phyloP scores from a whole-genome alignment of 768 basidiomycete genomes.

The Xerocomellus dryophilus region DNA sequence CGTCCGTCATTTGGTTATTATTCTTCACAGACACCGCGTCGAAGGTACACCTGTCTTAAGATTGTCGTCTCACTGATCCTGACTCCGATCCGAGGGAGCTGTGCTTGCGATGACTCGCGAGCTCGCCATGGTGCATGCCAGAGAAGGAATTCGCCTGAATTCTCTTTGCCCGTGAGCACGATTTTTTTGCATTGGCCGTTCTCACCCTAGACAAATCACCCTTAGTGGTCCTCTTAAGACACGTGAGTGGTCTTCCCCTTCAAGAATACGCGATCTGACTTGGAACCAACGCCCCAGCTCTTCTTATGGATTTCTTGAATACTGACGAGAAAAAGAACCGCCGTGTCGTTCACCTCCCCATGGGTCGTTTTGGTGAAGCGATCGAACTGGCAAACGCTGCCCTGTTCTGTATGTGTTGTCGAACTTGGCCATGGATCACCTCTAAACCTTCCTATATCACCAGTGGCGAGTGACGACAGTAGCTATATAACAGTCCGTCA shows the following conservation, averaged over 20 bases:
- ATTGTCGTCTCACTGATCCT: constrained; percentile 5
- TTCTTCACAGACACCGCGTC: constrained; percentile 78
- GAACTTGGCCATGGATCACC: constrained; percentile 1
- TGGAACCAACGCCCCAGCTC: constrained; percentile 47
- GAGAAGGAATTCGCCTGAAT: constrained; percentile 95
- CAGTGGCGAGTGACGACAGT: constrained; percentile 92
- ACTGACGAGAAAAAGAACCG: constrained; percentile 94
- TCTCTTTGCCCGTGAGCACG: constrained; percentile 86
- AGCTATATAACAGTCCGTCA: constrained; percentile 87
- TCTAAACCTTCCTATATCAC: constrained; percentile 1
- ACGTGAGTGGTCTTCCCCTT: constrained; percentile 50
- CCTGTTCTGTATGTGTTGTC: constrained; percentile 77
- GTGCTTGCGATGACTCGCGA: constrained; percentile 99
- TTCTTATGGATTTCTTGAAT: constrained; percentile 98
- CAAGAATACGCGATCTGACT: not conserved
- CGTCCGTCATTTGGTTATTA: not conserved
- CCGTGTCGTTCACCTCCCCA: constrained; percentile 85
- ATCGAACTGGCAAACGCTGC: constrained; percentile 92
- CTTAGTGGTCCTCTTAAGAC: constrained; percentile 90
- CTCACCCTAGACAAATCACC: constrained; percentile 5
- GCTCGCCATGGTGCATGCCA: constrained; percentile 95
- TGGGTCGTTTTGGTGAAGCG: constrained; percentile 98
- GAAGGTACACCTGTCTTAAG: constrained; percentile 54
- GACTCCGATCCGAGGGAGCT: constrained; percentile 58
- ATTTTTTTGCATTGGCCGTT: not conserved